Base-by-base conservation (phyloP, 768 basidiomycete genomes). In the Amylocystis lapponica region DNA sequence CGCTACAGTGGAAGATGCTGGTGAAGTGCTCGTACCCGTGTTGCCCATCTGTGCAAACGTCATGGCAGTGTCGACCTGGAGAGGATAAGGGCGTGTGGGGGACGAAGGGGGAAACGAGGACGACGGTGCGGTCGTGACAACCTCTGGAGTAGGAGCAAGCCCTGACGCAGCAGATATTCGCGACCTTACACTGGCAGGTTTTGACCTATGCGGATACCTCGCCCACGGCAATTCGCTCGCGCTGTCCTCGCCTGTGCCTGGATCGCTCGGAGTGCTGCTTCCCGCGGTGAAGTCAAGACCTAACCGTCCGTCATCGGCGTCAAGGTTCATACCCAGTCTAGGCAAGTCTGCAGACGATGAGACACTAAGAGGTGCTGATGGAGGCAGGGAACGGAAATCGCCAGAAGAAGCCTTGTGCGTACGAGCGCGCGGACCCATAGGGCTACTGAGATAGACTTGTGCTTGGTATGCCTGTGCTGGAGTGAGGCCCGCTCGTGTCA, bases 381-480 rank as follows among this genome's bases (percentile, higher is more conserved):
- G 54, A 48, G 39, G 54, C 31, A 43, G 48, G 3, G 41, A 45
- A 14, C 37, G 34, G 2, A 45, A 41, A n/a, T n/a, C n/a, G n/a
- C n/a, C n/a, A n/a, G n/a, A n/a, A n/a, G n/a, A n/a, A n/a, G n/a
- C n/a, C n/a, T n/a, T n/a, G 17, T 29, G 36, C 8, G 2, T 27
- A 17, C 31, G 25, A 21, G 22, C n/a, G n/a, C 55, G 58, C 20
- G 61, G 63, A 13, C 53, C 56, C 36, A 63, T 54, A 31, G 72
- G 65, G 44, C 61, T 69, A 54, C 70, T 76, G 45, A 63, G 64
- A 54, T 79, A 80, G 35, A 86, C 72, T 60, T 89, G 84, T 7
- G 81, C 78, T 56, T 87, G 88, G 65, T 88, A 89, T 27, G 83
- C 81, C 60, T 90, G 87, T 9, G 85, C 83, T 33, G 84, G 79